A percentile compares a stretch with the other conserved stretches of the same genome.
Evolutionary conservation across 306 rosid species (phyloP).

Genomic region (Castanospermum australe): DNA sequence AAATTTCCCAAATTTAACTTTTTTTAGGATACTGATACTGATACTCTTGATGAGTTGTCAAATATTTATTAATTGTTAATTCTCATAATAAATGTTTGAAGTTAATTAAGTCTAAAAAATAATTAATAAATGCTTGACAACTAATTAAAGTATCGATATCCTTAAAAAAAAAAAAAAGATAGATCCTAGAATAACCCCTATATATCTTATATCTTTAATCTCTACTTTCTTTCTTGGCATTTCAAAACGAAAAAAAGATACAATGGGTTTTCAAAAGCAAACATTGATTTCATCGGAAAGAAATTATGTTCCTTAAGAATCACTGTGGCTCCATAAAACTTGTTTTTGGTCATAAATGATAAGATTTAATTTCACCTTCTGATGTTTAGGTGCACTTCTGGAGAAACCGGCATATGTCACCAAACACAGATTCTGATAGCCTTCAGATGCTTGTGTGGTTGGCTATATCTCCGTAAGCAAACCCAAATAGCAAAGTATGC

Average conservation of each 20-base stretch:
- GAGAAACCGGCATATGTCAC: constrained; percentile 13
- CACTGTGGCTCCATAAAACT: not conserved
- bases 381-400: constrained; percentile 26
- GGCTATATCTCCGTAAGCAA: constrained; percentile 31
- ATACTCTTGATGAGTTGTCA: too few relatives aligned
- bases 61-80: too few relatives aligned
- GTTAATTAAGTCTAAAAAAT: too few relatives aligned
- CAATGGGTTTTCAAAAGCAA: not conserved
- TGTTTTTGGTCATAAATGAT: not conserved
- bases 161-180: too few relatives aligned
- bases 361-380: constrained; percentile 35
- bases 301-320: not conserved
- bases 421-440: constrained; percentile 19
- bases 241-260: not conserved
- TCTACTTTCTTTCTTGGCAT: not conserved
- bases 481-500: constrained; percentile 28
- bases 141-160: too few relatives aligned
- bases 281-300: not conserved
- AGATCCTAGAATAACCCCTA: too few relatives aligned
- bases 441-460: constrained; percentile 12
- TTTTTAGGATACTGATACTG: too few relatives aligned
- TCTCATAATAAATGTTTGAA: too few relatives aligned
- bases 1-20: too few relatives aligned
- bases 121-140: too few relatives aligned
- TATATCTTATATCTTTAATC: not conserved